Conservation (phyloP, 352 stramenopile genomes). For the Peronospora tabacina region DNA sequence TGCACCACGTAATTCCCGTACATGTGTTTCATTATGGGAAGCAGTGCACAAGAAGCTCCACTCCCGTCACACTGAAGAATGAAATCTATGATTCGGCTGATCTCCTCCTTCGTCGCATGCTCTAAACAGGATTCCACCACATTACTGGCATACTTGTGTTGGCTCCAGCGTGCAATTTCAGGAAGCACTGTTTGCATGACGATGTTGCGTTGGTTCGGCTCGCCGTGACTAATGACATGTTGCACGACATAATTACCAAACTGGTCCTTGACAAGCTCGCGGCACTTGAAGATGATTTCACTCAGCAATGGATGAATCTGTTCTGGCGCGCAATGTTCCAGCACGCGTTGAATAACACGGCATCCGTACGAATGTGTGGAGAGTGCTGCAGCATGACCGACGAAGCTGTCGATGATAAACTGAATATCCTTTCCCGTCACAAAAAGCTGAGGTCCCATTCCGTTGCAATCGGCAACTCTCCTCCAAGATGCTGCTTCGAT, state of each 20-base stretch:
- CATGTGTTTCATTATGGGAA: conserved; percentile 94
- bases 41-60: conserved; percentile 62
- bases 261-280: conserved; percentile 90
- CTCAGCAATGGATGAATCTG: conserved; percentile 91
- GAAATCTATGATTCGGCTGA: conserved; percentile 68
- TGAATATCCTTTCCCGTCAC: conserved; percentile 88
- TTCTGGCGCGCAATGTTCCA: conserved; percentile 90
- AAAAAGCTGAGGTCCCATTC: conserved; percentile 19
- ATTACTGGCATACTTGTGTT: conserved; percentile 95
- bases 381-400: conserved; percentile 85
- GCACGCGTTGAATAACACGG: conserved; percentile 95
- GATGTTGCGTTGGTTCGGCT: conserved; percentile 63
- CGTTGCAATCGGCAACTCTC: conserved; percentile 16
- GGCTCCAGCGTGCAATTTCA: conserved; percentile 86
- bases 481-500: conserved; percentile 87
- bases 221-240: conserved; percentile 93
- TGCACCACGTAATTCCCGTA: conserved; percentile 96
- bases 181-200: conserved; percentile 83
- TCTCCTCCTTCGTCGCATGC: conserved; percentile 75
- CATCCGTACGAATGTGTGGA: conserved; percentile 98
- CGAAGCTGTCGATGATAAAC: conserved; percentile 96
- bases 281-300: conserved; percentile 89
- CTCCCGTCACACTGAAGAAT: conserved; percentile 72
- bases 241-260: conserved; percentile 99
- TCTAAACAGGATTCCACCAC: conserved; percentile 93